Evolutionary conservation across 1,139 yeast genomes (phyloP).

Genomic region (Scheffersomyces parashehatae): DNA sequence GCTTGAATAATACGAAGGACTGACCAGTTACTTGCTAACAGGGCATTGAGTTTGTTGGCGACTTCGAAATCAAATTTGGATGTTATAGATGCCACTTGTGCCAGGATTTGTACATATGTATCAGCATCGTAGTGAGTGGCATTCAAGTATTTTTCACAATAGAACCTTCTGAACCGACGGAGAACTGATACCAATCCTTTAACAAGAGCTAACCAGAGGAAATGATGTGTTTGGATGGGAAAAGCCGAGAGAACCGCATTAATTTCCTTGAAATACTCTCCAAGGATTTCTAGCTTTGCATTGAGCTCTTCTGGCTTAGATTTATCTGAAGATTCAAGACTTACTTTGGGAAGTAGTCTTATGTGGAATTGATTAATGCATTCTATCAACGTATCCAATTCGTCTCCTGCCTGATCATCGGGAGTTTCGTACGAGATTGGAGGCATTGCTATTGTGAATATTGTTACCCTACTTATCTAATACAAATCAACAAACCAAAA

Average conservation of each 20-base stretch:
- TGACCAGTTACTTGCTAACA: background rate
- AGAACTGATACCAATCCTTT: background rate
- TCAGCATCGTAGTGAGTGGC: background rate
- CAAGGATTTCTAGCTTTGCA: constrained; percentile 16
- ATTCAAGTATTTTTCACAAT: background rate
- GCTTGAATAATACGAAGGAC: background rate
- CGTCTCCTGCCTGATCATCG: background rate
- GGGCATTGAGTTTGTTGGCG: background rate
- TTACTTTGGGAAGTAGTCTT: background rate
- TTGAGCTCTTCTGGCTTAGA: constrained; percentile 8
- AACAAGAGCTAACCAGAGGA: constrained; percentile 17
- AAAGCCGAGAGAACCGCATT: constrained; percentile 13
- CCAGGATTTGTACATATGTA: background rate
- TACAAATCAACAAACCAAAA: too few relatives aligned
- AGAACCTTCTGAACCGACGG: background rate
- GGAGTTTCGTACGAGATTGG: background rate
- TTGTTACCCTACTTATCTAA: too few relatives aligned
- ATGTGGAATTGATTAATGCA: background rate
- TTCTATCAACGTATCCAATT: background rate
- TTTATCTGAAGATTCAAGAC: background rate
- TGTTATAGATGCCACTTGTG: background rate
- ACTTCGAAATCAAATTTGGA: background rate
- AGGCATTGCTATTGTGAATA: too few relatives aligned
- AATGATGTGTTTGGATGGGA: constrained; percentile 14
- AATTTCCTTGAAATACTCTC: constrained; percentile 21